Conservation (phyloP, 179 eudicot genomes). For the Vitellaria paradoxa region DNA sequence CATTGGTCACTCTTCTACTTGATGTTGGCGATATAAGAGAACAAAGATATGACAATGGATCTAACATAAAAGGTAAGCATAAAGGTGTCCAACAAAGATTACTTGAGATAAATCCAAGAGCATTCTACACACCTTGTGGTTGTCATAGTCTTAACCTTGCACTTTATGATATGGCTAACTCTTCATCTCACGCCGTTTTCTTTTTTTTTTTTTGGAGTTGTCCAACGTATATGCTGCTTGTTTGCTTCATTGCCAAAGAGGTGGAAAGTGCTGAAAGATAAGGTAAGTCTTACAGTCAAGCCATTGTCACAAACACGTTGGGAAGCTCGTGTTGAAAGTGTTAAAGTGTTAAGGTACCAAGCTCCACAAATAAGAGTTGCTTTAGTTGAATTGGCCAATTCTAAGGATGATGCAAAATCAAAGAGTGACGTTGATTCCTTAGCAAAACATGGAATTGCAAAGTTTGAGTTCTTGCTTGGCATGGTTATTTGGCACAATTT, state of each 20-base stretch:
- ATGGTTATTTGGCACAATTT: not conserved
- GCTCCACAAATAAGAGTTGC: not conserved
- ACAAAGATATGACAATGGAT: too few species aligned
- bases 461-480: not conserved
- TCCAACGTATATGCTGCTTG: too few species aligned
- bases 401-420: not conserved
- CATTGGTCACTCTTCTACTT: not conserved
- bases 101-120: not conserved
- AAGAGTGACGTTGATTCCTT: not conserved
- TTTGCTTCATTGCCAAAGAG: too few species aligned
- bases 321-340: not conserved
- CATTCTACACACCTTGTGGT: too few species aligned
- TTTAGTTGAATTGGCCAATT: not conserved
- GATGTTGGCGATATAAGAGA: not conserved
- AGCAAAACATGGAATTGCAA: not conserved
- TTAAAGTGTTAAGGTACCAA: not conserved
- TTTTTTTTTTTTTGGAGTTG: not conserved
- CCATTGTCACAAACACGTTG: not conserved
- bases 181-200: not conserved
- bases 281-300: not conserved
- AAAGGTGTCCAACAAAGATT: not conserved
- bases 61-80: not conserved
- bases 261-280: too few species aligned
- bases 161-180: not conserved
- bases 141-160: constrained; percentile 1